Base-by-base conservation (phyloP, 2,329 filamentous ascomycete genomes). In the Ilyonectria robusta region DNA sequence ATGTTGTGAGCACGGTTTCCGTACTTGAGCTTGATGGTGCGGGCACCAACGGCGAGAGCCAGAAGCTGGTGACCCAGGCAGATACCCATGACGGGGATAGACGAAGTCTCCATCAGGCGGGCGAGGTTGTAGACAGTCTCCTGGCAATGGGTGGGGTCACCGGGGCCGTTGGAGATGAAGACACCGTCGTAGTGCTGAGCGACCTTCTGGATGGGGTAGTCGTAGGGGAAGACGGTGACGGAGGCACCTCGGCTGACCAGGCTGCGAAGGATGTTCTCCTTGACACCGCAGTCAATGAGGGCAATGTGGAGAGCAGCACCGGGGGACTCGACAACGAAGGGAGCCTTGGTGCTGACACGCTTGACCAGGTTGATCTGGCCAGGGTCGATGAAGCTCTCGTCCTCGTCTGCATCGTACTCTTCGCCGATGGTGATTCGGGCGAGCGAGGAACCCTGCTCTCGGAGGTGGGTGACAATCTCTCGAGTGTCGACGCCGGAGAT, bases 1-100 rank as follows among this genome's bases (percentile, higher is more conserved):
- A 98, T 98, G 87, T 99, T 99, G 86, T 97, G 94, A 48, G 95
- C 96, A 77, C 96, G 94, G 85, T 99, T 99, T 84, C 96, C 96
- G 78, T 98, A 99, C 88, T 98, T 98, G 94, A 99, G 97, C 87
- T 99, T 99, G 77, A 88, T 83, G 0, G 96, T 98, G 53, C 87
- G 87, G 53, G 95, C 95, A 62, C 95, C 95, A 35, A 94, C 91
- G 65, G 95, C 94, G 75, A 94, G 89, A 60, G 95, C 94, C 59
- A 98, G 90, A 73, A 98, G 87, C 83, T 98, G 95, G 81, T 98
- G 95, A 64, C 95, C 95, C 75, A 99, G 90, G 81, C 96, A 99
- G 79, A 99, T 98, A 76, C 96, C 96, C 91, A 99, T 97, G 83
- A 99, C 91, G 66, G 96, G 96, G 37, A 97, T 89, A 75, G 94